Evolutionary conservation across 495 filamentous ascomycete species (phyloP).

Genomic region (Penicillium robsamsonii): DNA sequence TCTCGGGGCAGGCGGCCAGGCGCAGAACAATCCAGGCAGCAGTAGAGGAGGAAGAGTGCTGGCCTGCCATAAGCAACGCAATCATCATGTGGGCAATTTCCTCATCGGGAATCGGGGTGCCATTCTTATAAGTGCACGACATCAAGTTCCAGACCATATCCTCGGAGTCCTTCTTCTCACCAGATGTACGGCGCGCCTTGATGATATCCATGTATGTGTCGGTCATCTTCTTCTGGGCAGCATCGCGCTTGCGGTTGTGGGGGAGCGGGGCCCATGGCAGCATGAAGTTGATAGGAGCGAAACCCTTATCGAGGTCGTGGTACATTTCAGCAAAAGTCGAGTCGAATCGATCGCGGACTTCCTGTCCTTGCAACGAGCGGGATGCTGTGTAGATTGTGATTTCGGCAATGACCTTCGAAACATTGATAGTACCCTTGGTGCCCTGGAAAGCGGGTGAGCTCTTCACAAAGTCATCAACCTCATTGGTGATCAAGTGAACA

Average conservation of each 20-base stretch:
- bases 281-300: conserved; percentile 65
- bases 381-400: conserved; percentile 68
- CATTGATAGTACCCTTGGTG: conserved; percentile 48
- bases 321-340: conserved; percentile 62
- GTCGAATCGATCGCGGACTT: conserved; percentile 61
- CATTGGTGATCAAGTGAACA: conserved; percentile 54
- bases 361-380: conserved; percentile 61
- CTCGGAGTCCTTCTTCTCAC: conserved; percentile 51
- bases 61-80: conserved; percentile 63
- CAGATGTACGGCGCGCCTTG: conserved; percentile 47
- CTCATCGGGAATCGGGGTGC: conserved; percentile 56
- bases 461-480: conserved; percentile 53
- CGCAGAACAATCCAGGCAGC: conserved; percentile 60
- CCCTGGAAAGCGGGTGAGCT: conserved; percentile 45
- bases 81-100: conserved; percentile 71
- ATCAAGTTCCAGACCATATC: conserved; percentile 72
- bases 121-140: conserved; percentile 62
- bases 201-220: conserved; percentile 61
- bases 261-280: conserved; percentile 61
- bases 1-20: conserved; percentile 54
- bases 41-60: conserved; percentile 61
- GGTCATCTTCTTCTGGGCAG: conserved; percentile 56
- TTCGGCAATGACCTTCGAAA: conserved; percentile 56
- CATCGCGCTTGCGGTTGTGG: conserved; percentile 59
- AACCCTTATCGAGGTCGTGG: conserved; percentile 65